These are phyloP conservation scores for Silene vulgaris DNA, from an alignment of 179 eudicot species.

Conservation along the genomic window DNA sequence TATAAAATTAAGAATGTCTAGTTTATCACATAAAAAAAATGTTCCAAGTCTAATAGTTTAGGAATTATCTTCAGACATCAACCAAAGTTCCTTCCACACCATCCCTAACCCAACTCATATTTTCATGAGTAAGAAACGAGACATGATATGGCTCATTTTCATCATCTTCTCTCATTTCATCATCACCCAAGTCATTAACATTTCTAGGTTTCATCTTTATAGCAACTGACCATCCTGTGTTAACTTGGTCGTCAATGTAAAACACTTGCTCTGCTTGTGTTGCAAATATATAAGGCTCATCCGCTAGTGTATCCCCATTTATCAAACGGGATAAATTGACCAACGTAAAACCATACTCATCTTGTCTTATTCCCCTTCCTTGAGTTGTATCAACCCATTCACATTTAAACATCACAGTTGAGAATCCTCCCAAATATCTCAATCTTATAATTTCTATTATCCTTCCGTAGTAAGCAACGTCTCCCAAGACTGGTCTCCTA, in stretches of 20 bases:
- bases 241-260: not conserved
- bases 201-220: conserved; percentile 12
- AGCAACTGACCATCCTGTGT: not conserved
- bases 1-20: too few species aligned
- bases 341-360: conserved; percentile 6
- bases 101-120: not conserved
- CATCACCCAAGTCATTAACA: too few species aligned
- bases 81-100: too few species aligned
- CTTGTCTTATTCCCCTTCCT: conserved; percentile 1
- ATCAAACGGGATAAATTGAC: conserved; percentile 14
- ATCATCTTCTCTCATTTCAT: not conserved
- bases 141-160: conserved; percentile 10
- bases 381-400: conserved; percentile 20
- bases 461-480: too few species aligned
- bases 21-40: too few species aligned
- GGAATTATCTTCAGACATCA: too few species aligned
- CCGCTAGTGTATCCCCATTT: not conserved
- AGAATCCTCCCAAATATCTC: not conserved
- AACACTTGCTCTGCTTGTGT: not conserved
- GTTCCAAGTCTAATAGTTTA: too few species aligned
- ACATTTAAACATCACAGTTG: conserved; percentile 1
- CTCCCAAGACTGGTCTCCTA: not conserved
- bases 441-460: too few species aligned
- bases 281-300: conserved; percentile 14
- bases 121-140: not conserved